Conservation (phyloP, 192 early-diverging fungal genomes). For the Coemansia sp. region DNA sequence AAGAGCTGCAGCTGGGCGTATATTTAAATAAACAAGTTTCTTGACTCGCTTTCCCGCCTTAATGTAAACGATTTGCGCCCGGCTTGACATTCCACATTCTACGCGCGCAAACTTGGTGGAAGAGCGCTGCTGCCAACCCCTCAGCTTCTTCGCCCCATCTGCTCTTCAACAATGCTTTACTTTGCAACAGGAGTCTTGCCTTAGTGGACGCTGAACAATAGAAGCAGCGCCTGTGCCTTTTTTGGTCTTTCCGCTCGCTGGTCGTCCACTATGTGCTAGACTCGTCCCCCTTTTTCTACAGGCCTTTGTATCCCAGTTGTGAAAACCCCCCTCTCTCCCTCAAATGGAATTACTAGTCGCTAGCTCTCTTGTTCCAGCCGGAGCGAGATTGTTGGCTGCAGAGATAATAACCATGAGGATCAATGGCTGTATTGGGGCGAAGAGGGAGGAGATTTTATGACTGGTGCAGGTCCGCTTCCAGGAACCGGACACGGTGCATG, state of each 20-base stretch:
- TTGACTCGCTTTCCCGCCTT: background rate
- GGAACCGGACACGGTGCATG: background rate
- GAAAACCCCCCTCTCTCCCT: background rate
- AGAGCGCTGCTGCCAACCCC: background rate
- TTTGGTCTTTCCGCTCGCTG: too few relatives aligned
- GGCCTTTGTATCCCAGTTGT: background rate
- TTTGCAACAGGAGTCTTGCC: background rate
- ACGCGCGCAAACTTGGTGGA: background rate
- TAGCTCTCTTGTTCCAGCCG: background rate
- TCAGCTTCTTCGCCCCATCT: background rate
- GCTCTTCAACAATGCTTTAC: background rate
- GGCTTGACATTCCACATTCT: background rate
- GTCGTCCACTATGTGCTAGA: background rate
- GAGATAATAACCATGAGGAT: background rate
- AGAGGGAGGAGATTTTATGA: background rate
- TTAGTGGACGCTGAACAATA: background rate
- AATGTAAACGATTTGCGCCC: background rate
- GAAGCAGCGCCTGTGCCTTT: background rate
- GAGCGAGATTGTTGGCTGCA: background rate
- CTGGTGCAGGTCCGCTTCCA: background rate
- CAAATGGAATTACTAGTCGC: background rate
- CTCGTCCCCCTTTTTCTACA: background rate
- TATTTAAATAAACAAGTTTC: background rate
- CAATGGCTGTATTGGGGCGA: background rate
- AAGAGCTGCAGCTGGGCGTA: background rate